Percentiles rank a stretch among this genome's conserved stretches.
These are phyloP conservation scores for Paspalum vaginatum DNA, from an alignment of 176 grass and related monocot species.

Conservation along the genomic window DNA sequence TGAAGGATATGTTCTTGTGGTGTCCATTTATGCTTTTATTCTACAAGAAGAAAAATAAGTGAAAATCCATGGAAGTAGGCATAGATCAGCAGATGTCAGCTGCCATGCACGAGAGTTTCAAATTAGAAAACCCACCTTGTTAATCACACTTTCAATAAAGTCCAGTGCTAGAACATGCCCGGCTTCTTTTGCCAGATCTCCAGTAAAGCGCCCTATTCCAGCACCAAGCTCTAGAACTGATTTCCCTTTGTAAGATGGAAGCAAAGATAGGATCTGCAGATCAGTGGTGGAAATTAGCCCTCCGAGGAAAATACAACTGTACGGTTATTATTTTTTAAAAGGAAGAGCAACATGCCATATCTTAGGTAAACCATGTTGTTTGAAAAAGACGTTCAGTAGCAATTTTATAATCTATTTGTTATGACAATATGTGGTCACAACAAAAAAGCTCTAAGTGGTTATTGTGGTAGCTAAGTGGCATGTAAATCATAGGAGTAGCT, in stretches of 20 bases:
- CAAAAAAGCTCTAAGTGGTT: background rate
- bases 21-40: constrained; percentile 91
- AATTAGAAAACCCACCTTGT: constrained; percentile 62
- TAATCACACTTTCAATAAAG: constrained; percentile 98
- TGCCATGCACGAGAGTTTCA: constrained; percentile 1
- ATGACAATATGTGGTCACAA: background rate
- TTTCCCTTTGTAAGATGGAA: constrained; percentile 80
- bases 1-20: constrained; percentile 75
- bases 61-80: background rate
- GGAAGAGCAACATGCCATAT: background rate
- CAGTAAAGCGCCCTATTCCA: constrained; percentile 93
- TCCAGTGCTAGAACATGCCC: constrained; percentile 85
- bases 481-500: background rate
- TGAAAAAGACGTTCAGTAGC: background rate
- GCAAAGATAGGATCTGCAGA: constrained; percentile 78
- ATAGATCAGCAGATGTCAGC: background rate
- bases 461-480: background rate
- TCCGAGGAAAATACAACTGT: constrained; percentile 14
- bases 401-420: background rate
- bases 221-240: constrained; percentile 87
- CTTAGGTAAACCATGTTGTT: background rate
- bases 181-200: constrained; percentile 88
- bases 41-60: constrained; percentile 48
- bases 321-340: background rate
- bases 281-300: constrained; percentile 11